phyloP scores from a whole-genome alignment of 352 stramenopile genomes.

The Globisporangium takayamanum region DNA sequence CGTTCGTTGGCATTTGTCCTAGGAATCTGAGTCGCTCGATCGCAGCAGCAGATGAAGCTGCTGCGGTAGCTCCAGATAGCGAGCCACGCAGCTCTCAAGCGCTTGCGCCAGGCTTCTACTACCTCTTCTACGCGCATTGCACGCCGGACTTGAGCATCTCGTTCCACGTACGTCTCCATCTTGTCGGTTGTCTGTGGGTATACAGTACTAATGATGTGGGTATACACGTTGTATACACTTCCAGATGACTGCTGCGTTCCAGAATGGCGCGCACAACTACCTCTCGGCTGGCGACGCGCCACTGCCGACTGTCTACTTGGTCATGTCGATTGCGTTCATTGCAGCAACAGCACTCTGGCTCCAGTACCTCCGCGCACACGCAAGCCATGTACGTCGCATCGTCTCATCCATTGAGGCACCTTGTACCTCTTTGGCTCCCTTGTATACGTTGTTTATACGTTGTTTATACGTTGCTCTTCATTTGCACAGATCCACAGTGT shows the following conservation, averaged over 20 bases:
- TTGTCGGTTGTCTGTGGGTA: not conserved
- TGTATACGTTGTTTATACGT: too few species aligned
- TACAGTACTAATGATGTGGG: not conserved
- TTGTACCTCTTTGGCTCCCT: slow-evolving; percentile 4
- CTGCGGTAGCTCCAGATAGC: slow-evolving; percentile 19
- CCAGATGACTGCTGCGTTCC: slow-evolving; percentile 80
- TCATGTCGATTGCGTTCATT: slow-evolving; percentile 71
- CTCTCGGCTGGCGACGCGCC: slow-evolving; percentile 77
- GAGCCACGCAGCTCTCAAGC: not conserved
- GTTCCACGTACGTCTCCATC: slow-evolving; percentile 63
- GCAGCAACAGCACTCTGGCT: slow-evolving; percentile 50
- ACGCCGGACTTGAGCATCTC: slow-evolving; percentile 64
- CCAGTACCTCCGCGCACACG: slow-evolving; percentile 48
- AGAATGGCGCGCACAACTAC: slow-evolving; percentile 76
- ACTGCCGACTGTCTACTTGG: slow-evolving; percentile 82
- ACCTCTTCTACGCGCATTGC: slow-evolving; percentile 85
- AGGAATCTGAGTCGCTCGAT: slow-evolving; percentile 43
- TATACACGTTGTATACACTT: not conserved
- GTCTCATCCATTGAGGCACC: not conserved
- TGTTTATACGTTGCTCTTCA: too few species aligned
- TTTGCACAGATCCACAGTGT: slow-evolving; percentile 91
- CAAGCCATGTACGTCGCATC: slow-evolving; percentile 49
- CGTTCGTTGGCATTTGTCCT: not conserved
- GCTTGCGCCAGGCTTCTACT: slow-evolving; percentile 72
- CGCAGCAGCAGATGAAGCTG: slow-evolving; percentile 8